Conservation (phyloP, 805 yeast species). For the Saccharomycopsis sp. region DNA sequence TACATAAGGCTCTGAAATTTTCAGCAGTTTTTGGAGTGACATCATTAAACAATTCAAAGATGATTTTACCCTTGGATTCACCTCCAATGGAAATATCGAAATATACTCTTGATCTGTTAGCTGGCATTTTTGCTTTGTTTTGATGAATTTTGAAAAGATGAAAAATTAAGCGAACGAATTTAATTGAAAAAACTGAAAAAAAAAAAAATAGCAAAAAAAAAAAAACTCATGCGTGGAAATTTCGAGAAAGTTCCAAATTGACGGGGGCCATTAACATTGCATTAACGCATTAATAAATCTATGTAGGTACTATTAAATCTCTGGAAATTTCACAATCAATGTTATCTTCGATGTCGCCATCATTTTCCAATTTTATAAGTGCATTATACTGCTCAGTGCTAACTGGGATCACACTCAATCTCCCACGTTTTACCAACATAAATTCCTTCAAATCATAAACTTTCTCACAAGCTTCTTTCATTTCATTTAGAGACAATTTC, state of each 20-base stretch:
- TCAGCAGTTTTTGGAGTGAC: slow-evolving; percentile 85
- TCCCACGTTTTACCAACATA: slow-evolving; percentile 41
- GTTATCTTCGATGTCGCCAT: slow-evolving; percentile 26
- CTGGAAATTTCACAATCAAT: slow-evolving; percentile 29
- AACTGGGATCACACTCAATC: slow-evolving; percentile 48
- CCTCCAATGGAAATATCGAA: slow-evolving; percentile 77
- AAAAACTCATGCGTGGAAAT: neutral
- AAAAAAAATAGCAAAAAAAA: neutral
- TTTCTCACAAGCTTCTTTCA: slow-evolving; percentile 30
- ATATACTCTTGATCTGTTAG: slow-evolving; percentile 44
- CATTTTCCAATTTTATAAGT: slow-evolving; percentile 32
- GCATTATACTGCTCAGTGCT: slow-evolving; percentile 35
- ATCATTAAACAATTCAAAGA: slow-evolving; percentile 65
- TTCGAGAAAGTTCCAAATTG: no score
- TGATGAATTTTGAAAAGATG: neutral
- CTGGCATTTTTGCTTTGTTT: neutral
- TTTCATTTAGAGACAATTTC: slow-evolving; percentile 35
- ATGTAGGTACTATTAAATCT: neutral
- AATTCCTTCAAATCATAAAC: slow-evolving; percentile 24
- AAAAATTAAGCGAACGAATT: neutral
- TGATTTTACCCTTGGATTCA: slow-evolving; percentile 63
- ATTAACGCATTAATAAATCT: no score
- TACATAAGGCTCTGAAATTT: slow-evolving; percentile 81
- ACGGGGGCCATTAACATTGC: no score
- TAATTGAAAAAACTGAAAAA: neutral